Percentiles rank a stretch among this genome's conserved stretches.
Evolutionary conservation across 768 basidiomycete genomes (phyloP).

Genomic region (Fomitopsis serialis): DNA sequence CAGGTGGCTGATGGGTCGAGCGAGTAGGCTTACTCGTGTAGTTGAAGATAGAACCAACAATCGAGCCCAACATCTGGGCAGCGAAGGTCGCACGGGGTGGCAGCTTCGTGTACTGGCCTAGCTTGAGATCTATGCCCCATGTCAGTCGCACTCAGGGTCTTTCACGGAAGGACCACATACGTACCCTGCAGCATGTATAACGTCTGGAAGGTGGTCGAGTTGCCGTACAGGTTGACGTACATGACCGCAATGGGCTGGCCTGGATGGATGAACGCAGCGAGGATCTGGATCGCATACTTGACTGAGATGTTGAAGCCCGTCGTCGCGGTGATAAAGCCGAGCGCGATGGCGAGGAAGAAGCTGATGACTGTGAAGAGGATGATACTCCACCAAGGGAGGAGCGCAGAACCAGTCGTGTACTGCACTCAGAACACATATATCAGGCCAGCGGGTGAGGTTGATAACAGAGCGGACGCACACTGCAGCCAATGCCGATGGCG

Average conservation of each 20-base stretch:
- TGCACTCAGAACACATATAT: background rate
- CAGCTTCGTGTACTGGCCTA: slow-evolving; percentile 52
- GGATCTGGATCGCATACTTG: slow-evolving; percentile 44
- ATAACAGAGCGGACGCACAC: slow-evolving; percentile 16
- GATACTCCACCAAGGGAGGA: slow-evolving; percentile 51
- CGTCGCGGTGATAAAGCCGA: slow-evolving; percentile 36
- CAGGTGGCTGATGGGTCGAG: background rate
- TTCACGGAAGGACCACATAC: background rate
- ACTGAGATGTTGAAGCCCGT: slow-evolving; percentile 42
- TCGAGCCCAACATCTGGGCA: slow-evolving; percentile 44
- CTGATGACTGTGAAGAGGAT: slow-evolving; percentile 40
- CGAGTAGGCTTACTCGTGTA: slow-evolving; percentile 35
- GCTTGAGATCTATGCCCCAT: slow-evolving; percentile 34
- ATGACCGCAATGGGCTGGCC: slow-evolving; percentile 46
- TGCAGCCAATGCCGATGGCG: slow-evolving; percentile 42
- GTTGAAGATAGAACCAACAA: slow-evolving; percentile 47
- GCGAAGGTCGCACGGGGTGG: slow-evolving; percentile 44
- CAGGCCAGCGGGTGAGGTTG: background rate
- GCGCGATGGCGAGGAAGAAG: slow-evolving; percentile 30
- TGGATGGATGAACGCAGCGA: slow-evolving; percentile 45
- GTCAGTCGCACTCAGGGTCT: background rate
- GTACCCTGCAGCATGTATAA: slow-evolving; percentile 44
- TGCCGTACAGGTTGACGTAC: slow-evolving; percentile 52
- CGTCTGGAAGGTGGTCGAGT: slow-evolving; percentile 48
- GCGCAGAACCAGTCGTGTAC: slow-evolving; percentile 32